Base-by-base conservation (phyloP, 495 filamentous ascomycete species). In the Lophiostoma macrostomum region DNA sequence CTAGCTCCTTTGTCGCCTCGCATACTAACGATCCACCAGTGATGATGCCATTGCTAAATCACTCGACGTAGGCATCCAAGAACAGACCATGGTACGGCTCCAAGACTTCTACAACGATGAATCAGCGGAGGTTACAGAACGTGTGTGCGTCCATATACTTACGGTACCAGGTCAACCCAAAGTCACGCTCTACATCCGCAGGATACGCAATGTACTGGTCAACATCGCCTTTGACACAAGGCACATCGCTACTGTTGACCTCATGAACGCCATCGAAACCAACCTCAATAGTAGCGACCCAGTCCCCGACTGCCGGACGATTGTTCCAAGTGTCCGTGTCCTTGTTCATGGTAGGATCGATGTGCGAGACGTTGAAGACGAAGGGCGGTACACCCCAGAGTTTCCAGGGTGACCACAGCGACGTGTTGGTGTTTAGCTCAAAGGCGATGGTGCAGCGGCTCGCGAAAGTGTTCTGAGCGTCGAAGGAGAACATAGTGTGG, bases 291-390 rank as follows among this genome's bases (percentile, higher is more conserved):
- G 30, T 48, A 16, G 41, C 53, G 18, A 57, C 53, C 35, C 22
- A 30, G 4, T n/a, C 27, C 1, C 31, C 31, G 3, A 35, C 13
- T 1, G 19, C 22, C 11, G 53, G 58, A 16, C 30, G 53, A 14
- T 41, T 53, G 29, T 57, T 57, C 58, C 58, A 62, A n/a, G 53
- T 46, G 41, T 62, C 58, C 12, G 8, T 32, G 53, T 24, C n/a
- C 34, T 49, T 56, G 19, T 53, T 42, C 20, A 45, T 24, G 30
- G 13, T 30, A 11, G 31, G 30, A 1, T 34, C 20, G 13, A 62
- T 18, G 6, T 24, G n/a, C n/a, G 22, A 30, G 29, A 62, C 25
- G 47, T 62, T 39, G 45, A 62, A 53, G 19, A 14, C 11, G 30
- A 23, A 50, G 44, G 51, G 41, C 6, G 8, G 18, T 3, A 19